Evolutionary conservation across 345 rosid species (phyloP).

Genomic region (Kernera saxatilis): DNA sequence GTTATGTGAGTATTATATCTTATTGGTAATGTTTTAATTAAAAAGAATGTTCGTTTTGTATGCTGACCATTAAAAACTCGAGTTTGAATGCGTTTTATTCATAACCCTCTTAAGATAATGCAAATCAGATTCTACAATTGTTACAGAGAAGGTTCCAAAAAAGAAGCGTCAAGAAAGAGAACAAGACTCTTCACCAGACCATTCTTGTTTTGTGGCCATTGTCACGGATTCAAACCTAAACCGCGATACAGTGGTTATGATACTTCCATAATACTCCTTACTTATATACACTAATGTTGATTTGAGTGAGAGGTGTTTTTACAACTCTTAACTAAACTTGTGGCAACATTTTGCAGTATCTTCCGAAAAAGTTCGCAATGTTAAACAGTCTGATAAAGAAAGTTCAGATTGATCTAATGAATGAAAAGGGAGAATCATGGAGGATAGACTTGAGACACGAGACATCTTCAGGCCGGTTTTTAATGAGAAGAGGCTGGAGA

Average conservation of each 20-base stretch:
- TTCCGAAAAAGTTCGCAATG: neutral
- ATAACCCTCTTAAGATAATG: neutral
- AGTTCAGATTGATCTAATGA: neutral
- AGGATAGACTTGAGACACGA: neutral
- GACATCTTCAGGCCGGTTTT: neutral
- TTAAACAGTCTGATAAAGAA: neutral
- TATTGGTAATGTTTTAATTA: no score
- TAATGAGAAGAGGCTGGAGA: conserved; percentile 21
- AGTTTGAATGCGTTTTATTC: neutral
- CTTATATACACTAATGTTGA: neutral
- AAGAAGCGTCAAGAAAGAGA: conserved; percentile 3
- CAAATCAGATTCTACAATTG: neutral
- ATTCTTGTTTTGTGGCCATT: neutral
- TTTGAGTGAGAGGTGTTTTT: neutral
- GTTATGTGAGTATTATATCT: no score
- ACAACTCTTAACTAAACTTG: no score
- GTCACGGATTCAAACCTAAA: conserved; percentile 6
- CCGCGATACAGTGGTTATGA: conserved; percentile 3
- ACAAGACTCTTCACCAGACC: neutral
- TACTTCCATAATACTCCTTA: conserved; percentile 1
- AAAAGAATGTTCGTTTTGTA: no score
- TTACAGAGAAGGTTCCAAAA: neutral
- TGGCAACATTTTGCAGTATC: conserved; percentile 4
- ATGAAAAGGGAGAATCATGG: conserved; percentile 10
- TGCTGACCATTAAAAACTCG: no score